These are phyloP conservation scores for Umbelopsis isabellina DNA, from an alignment of 192 early-diverging fungal species.

Conservation along the genomic window DNA sequence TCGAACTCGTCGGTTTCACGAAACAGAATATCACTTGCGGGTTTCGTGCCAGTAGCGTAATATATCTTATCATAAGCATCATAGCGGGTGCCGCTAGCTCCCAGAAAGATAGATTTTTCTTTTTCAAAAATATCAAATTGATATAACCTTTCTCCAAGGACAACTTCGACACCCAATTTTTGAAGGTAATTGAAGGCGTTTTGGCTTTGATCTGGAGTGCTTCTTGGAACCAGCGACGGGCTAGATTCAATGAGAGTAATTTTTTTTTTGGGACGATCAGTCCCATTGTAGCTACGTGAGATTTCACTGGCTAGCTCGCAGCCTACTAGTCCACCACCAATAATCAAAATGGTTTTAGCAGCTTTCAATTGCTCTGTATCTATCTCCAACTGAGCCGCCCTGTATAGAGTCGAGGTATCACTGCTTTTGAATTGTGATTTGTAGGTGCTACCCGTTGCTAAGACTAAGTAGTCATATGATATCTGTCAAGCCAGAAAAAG, in stretches of 20 bases:
- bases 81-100: conserved; percentile 35
- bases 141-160: conserved; percentile 33
- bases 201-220: conserved; percentile 25
- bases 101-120: conserved; percentile 13
- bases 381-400: conserved; percentile 28
- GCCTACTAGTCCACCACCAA: conserved; percentile 51
- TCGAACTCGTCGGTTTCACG: conserved; percentile 18
- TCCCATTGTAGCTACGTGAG: conserved; percentile 26
- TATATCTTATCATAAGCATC: conserved; percentile 40
- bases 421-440: conserved; percentile 37
- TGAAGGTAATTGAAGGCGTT: conserved; percentile 26
- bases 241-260: conserved; percentile 39
- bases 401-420: conserved; percentile 38
- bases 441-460: conserved; percentile 41
- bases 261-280: conserved; percentile 24
- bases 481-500: conserved; percentile 26
- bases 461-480: conserved; percentile 40
- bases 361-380: conserved; percentile 25
- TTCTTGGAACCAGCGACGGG: conserved; percentile 25
- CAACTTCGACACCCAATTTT: conserved; percentile 33
- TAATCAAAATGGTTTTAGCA: conserved; percentile 31
- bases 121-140: conserved; percentile 26
- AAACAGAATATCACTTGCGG: conserved; percentile 31
- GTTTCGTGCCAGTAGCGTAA: conserved; percentile 34
- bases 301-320: conserved; percentile 50